Evolutionary conservation across 495 filamentous ascomycete species (phyloP), one percentile per base, ranked within the genome.

Genomic region (Massariosphaeria phaeospora): DNA sequence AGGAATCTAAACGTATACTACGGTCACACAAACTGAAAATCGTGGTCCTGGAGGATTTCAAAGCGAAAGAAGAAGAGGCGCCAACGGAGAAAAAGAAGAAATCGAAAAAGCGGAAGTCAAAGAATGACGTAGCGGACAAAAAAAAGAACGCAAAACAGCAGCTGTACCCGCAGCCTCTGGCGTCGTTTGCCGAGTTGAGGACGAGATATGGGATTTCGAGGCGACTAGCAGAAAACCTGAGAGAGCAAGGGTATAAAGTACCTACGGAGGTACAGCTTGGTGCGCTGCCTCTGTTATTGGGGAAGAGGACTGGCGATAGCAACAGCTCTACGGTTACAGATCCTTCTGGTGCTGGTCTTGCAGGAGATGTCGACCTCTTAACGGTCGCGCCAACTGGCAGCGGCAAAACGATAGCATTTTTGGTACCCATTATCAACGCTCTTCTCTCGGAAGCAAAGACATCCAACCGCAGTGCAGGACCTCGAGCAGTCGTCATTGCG

Each of bases 191-290:
- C 36, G 79, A 94, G 59, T 73, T 97, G 38, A 76, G 78, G 21
- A 69, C 76, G 30, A 70, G 70, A 20, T 96, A 91, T 68, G 79
- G 76, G 24, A 79, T 96, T 17, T 84, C 85, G 1, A 72, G 73
- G 18, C 75, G 82, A 25, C 69, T 99, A 35, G 81, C 80, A 9
- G 81, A 82, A 48, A 99, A 97, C 61, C 72, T 99, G n/a, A 71
- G 75, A 12, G 76, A 78, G 12, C 88, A 96, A 71, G 90, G 88
- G 10, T 97, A 95, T 66, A 78, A 75, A 3, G 74, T 85, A 51
- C 91, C 93, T 24, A 99, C 91, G 2, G 90, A 96, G 71, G 90
- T 99, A 18, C 93, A 99, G 63, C 79, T 97, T 65, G 90, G 81
- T 13, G 82, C 81, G 54, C 69, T 97, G 52, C 94, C 93, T 27